phyloP scores from a whole-genome alignment of 2,329 filamentous ascomycete genomes.

The Sarocladium strictum region DNA sequence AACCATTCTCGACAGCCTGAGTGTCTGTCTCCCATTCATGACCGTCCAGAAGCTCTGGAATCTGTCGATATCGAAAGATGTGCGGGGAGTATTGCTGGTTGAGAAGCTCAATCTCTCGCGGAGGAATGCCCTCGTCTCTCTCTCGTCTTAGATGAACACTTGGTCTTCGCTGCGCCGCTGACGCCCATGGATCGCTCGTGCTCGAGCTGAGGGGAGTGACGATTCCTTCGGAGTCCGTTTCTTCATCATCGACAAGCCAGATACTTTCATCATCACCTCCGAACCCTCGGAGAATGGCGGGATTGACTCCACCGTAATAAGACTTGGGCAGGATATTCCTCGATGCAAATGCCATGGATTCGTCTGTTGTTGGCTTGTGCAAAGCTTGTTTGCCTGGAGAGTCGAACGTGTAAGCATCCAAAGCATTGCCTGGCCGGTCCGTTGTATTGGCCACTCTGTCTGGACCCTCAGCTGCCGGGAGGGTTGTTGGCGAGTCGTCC shows the following conservation, averaged over 20 bases:
- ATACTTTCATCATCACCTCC: conserved; percentile 24
- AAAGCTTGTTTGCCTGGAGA: no score
- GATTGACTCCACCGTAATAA: conserved; percentile 24
- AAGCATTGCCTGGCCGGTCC: no score
- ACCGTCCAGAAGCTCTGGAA: background rate
- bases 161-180: background rate
- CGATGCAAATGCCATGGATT: no score
- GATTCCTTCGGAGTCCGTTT: conserved; percentile 12
- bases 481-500: no score
- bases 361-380: no score
- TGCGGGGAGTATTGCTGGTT: background rate
- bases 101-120: no score
- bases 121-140: no score
- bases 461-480: no score
- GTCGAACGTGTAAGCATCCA: no score
- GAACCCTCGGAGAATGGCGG: conserved; percentile 24
- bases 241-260: conserved; percentile 24
- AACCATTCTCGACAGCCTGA: background rate
- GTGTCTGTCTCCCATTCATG: background rate
- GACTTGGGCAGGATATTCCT: conserved; percentile 10
- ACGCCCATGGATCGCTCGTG: background rate
- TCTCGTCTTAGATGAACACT: no score
- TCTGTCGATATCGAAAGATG: background rate
- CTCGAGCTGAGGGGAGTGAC: background rate
- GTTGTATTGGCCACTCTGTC: no score